Conservation (phyloP, 1,284 basidiomycete species). For the Boletus semigastroideus region DNA sequence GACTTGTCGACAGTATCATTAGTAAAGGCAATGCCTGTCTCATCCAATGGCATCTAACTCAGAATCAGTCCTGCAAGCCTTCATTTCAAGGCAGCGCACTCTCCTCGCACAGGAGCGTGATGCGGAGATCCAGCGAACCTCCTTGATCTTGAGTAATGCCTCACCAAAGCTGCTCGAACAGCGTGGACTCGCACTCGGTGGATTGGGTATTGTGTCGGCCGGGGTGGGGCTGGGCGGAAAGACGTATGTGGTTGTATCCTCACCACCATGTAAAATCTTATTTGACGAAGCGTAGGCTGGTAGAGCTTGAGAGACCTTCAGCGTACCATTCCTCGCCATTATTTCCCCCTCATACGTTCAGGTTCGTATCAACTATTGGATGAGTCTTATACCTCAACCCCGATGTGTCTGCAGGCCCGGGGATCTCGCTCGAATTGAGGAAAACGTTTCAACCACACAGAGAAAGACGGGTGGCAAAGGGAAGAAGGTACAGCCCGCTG, state of each 20-base stretch:
- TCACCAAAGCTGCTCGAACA: slow-evolving; percentile 84
- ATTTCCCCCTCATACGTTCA: slow-evolving; percentile 85
- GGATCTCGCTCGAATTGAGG: slow-evolving; percentile 83
- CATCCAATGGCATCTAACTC: slow-evolving; percentile 15
- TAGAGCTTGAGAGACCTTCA: slow-evolving; percentile 83
- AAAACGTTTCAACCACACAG: slow-evolving; percentile 47
- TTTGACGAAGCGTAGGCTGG: slow-evolving; percentile 55
- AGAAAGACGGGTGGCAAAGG: slow-evolving; percentile 46
- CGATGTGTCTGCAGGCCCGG: slow-evolving; percentile 50
- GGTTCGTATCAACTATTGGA: slow-evolving; percentile 41
- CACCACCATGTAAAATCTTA: not conserved
- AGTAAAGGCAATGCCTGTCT: too few species aligned
- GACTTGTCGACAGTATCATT: too few species aligned
- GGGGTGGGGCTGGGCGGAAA: slow-evolving; percentile 88
- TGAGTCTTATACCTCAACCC: slow-evolving; percentile 4
- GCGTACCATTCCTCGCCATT: slow-evolving; percentile 72
- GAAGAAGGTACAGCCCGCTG: slow-evolving; percentile 42
- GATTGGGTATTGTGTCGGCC: slow-evolving; percentile 68
- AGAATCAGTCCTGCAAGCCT: slow-evolving; percentile 51
- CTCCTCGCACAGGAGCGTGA: slow-evolving; percentile 74
- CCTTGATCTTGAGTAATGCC: slow-evolving; percentile 81
- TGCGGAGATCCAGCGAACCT: slow-evolving; percentile 81
- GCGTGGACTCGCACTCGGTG: slow-evolving; percentile 79
- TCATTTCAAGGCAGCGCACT: slow-evolving; percentile 69
- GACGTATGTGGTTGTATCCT: slow-evolving; percentile 53